phyloP scores from a whole-genome alignment of 2,329 filamentous ascomycete genomes.

The Cercospora sojina region DNA sequence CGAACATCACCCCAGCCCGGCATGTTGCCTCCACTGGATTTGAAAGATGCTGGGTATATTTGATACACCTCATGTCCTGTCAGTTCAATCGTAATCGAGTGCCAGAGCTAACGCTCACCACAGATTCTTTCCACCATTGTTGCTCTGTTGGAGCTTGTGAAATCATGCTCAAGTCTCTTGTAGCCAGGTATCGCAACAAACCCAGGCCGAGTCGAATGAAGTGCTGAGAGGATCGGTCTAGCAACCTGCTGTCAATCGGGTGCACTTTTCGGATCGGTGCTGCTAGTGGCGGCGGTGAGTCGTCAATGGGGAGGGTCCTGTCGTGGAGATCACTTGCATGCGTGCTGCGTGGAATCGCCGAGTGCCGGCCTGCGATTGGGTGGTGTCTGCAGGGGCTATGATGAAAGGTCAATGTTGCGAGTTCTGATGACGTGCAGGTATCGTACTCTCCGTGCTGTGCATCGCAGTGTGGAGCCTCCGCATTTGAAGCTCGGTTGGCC shows the following conservation, averaged over 20 bases:
- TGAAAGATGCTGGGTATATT: conserved; percentile 60
- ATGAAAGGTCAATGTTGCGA: background rate
- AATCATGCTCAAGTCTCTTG: background rate
- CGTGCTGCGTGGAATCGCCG: background rate
- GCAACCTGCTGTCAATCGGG: background rate
- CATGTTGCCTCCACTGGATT: conserved; percentile 54
- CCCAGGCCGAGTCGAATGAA: background rate
- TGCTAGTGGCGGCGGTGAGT: background rate
- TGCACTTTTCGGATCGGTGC: background rate
- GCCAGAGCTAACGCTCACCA: conserved; percentile 14
- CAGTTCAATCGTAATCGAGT: background rate
- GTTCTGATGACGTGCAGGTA: background rate
- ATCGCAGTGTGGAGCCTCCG: background rate
- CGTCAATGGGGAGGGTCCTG: background rate
- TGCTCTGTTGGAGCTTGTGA: background rate
- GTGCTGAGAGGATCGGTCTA: background rate
- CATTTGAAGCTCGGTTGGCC: background rate
- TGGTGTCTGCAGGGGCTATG: background rate
- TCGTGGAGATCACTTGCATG: background rate
- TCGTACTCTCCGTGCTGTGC: background rate
- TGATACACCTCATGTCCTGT: conserved; percentile 40
- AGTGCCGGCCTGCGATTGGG: background rate
- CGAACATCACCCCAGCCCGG: conserved; percentile 63
- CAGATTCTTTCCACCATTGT: conserved; percentile 43
- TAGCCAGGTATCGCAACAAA: background rate